phyloP scores from a whole-genome alignment of 31 red algal species.

The Bonnemaisonia californica region DNA sequence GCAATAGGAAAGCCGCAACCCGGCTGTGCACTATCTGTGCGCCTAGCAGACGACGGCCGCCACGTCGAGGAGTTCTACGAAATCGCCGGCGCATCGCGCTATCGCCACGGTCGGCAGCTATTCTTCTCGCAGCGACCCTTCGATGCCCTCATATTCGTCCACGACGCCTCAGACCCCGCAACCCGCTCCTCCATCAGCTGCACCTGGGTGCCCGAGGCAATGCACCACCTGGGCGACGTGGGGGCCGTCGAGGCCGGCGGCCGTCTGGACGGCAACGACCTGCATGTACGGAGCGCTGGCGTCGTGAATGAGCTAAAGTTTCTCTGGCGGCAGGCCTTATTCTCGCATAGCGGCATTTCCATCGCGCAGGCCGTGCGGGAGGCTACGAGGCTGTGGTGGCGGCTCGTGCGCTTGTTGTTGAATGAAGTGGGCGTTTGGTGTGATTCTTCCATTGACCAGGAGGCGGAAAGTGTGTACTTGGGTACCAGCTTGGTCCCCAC shows the following conservation, averaged over 20 bases:
- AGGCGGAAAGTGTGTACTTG: slow-evolving; percentile 53
- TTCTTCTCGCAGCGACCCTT: slow-evolving; percentile 56
- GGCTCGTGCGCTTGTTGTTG: slow-evolving; percentile 45
- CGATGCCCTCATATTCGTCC: slow-evolving; percentile 62
- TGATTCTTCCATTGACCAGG: slow-evolving; percentile 52
- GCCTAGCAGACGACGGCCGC: slow-evolving; percentile 15
- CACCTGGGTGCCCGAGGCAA: slow-evolving; percentile 65
- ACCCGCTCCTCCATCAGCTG: slow-evolving; percentile 64
- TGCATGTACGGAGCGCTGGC: slow-evolving; percentile 47
- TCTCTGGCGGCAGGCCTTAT: slow-evolving; percentile 58
- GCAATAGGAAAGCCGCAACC: slow-evolving; percentile 19
- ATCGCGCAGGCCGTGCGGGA: slow-evolving; percentile 38
- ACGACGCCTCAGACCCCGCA: slow-evolving; percentile 50
- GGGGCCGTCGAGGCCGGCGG: slow-evolving; percentile 62
- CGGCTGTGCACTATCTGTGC: slow-evolving; percentile 47
- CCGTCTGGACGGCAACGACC: slow-evolving; percentile 36
- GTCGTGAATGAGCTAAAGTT: slow-evolving; percentile 61
- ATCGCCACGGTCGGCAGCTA: slow-evolving; percentile 45
- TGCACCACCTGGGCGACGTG: slow-evolving; percentile 59
- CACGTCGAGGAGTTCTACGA: slow-evolving; percentile 73
- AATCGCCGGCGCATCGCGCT: slow-evolving; percentile 41
- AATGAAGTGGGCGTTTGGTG: slow-evolving; percentile 67
- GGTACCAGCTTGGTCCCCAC: slow-evolving; percentile 63
- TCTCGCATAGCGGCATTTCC: slow-evolving; percentile 48
- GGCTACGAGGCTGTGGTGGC: slow-evolving; percentile 26